Evolutionary conservation across 2,329 filamentous ascomycete genomes (phyloP).

Genomic region (Fusarium sarcochroum): DNA sequence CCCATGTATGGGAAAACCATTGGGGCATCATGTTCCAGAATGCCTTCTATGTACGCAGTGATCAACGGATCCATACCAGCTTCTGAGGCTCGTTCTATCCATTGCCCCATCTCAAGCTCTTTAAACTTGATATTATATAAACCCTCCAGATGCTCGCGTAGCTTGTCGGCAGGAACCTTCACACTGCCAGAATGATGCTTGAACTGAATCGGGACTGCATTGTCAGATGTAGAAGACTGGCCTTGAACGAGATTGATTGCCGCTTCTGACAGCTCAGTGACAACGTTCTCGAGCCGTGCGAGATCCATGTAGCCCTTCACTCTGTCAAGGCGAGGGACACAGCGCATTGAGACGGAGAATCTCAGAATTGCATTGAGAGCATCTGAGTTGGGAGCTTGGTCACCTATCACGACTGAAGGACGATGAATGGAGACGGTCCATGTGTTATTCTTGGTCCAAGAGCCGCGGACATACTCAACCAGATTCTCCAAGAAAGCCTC

Average conservation of each 20-base stretch:
- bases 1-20: constrained; percentile 6
- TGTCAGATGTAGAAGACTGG: neutral
- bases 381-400: neutral
- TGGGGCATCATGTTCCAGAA: neutral
- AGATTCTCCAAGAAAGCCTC: neutral
- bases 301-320: constrained; percentile 5
- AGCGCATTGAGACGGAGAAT: constrained; percentile 1
- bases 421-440: neutral
- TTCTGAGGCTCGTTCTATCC: constrained; percentile 1
- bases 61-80: constrained; percentile 4
- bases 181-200: constrained; percentile 1
- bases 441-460: too few species aligned
- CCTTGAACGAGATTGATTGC: neutral
- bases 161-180: neutral
- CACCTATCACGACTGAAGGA: neutral
- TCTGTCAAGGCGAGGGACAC: neutral
- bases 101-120: neutral
- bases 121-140: neutral
- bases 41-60: constrained; percentile 5
- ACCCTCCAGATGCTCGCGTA: neutral
- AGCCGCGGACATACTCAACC: neutral
- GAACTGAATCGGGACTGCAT: neutral
- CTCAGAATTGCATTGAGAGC: constrained; percentile 1
- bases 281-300: neutral
- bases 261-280: neutral